Evolutionary conservation across 768 basidiomycete genomes (phyloP).

Genomic region (Flagelloscypha sp.): DNA sequence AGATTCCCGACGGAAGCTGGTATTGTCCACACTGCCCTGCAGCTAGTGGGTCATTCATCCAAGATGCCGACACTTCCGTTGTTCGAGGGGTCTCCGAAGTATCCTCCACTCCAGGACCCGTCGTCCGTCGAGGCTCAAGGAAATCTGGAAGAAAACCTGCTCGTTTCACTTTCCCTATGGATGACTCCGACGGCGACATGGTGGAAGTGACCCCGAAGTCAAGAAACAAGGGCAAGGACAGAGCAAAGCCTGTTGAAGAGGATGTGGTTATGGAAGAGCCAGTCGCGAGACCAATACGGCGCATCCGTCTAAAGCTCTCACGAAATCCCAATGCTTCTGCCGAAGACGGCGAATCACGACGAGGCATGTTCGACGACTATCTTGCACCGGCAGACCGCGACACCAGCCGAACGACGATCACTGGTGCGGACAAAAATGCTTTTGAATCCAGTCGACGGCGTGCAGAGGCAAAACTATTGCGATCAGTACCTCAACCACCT

Average conservation of each 20-base stretch:
- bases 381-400: conserved; percentile 64
- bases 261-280: conserved; percentile 17
- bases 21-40: conserved; percentile 59
- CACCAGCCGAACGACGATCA: conserved; percentile 57
- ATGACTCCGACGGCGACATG: conserved; percentile 27
- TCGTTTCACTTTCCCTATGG: conserved; percentile 24
- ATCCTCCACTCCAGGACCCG: conserved; percentile 5
- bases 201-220: conserved; percentile 24
- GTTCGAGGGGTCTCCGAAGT: conserved; percentile 2
- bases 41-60: conserved; percentile 3
- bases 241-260: conserved; percentile 17
- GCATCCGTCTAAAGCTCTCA: background rate
- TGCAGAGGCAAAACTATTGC: conserved; percentile 67
- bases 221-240: conserved; percentile 18
- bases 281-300: conserved; percentile 11
- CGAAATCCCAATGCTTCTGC: conserved; percentile 1
- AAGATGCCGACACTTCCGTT: conserved; percentile 1
- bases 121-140: conserved; percentile 19
- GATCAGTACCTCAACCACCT: conserved; percentile 28
- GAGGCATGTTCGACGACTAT: conserved; percentile 80
- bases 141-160: conserved; percentile 24
- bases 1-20: conserved; percentile 72
- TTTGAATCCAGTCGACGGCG: conserved; percentile 66
- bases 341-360: conserved; percentile 49
- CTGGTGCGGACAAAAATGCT: conserved; percentile 48